A percentile compares a stretch with the other conserved stretches of the same genome.
Evolutionary conservation across 2,329 filamentous ascomycete genomes (phyloP).

Genomic region (Arthrobotrys musiformis): DNA sequence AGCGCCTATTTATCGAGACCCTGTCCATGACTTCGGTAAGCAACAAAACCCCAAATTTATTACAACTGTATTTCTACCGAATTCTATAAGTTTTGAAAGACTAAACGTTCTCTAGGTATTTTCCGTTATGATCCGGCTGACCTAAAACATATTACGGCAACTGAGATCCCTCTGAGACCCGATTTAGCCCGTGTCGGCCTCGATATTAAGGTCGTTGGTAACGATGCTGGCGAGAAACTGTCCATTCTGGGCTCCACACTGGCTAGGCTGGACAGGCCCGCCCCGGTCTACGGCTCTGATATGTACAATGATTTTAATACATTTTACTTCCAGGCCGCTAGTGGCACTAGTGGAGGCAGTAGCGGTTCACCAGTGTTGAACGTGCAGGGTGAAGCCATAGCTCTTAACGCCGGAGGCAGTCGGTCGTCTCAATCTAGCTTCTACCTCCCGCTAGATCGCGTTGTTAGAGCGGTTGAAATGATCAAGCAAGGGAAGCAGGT

Average conservation of each 20-base stretch:
- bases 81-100: background rate
- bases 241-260: constrained; percentile 60
- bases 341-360: constrained; percentile 59
- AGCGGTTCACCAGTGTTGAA: constrained; percentile 60
- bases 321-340: constrained; percentile 60
- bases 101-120: constrained; percentile 41
- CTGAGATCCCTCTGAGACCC: constrained; percentile 59
- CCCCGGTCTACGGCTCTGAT: constrained; percentile 59
- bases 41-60: background rate
- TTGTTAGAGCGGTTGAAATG: constrained; percentile 59
- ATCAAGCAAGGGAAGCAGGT: constrained; percentile 58
- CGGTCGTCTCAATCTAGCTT: constrained; percentile 60
- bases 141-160: constrained; percentile 59
- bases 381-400: constrained; percentile 59
- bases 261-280: constrained; percentile 59
- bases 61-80: background rate
- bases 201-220: constrained; percentile 60
- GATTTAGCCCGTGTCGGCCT: constrained; percentile 59
- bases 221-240: constrained; percentile 60
- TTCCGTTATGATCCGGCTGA: constrained; percentile 59
- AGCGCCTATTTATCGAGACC: constrained; percentile 59
- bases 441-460: constrained; percentile 59
- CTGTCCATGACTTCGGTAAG: constrained; percentile 60
- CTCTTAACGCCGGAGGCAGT: constrained; percentile 59
- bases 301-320: constrained; percentile 60